Evolutionary conservation across 768 basidiomycete genomes (phyloP).

Genomic region (Lactarius trivialis): DNA sequence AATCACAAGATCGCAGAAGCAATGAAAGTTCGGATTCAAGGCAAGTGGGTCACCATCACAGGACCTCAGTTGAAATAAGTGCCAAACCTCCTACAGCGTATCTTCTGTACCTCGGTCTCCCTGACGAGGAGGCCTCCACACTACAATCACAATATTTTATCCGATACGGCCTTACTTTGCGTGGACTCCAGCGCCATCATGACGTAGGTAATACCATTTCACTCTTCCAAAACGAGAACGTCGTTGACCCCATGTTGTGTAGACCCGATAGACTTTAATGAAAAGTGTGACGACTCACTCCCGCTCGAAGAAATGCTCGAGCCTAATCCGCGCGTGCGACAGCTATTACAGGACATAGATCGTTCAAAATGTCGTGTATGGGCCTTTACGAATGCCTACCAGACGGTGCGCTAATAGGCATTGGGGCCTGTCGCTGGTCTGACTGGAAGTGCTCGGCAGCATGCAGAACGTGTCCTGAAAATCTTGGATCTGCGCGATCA

Average conservation of each 20-base stretch:
- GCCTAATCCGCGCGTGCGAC: slow-evolving; percentile 52
- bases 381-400: slow-evolving; percentile 84
- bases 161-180: slow-evolving; percentile 75
- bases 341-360: slow-evolving; percentile 74
- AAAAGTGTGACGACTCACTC: slow-evolving; percentile 74
- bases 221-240: not conserved
- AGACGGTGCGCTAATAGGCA: slow-evolving; percentile 40
- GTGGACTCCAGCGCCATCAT: slow-evolving; percentile 72
- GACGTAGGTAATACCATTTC: slow-evolving; percentile 47
- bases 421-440: not conserved
- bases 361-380: slow-evolving; percentile 71
- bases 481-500: slow-evolving; percentile 69
- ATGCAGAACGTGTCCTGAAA: slow-evolving; percentile 70
- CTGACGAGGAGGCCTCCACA: slow-evolving; percentile 58
- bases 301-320: slow-evolving; percentile 76
- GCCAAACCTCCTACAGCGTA: slow-evolving; percentile 43
- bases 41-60: slow-evolving; percentile 32
- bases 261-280: slow-evolving; percentile 83
- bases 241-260: slow-evolving; percentile 15
- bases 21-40: slow-evolving; percentile 76
- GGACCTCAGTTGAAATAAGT: not conserved
- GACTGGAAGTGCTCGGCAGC: slow-evolving; percentile 38
- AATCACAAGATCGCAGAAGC: slow-evolving; percentile 66
- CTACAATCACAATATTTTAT: slow-evolving; percentile 70
- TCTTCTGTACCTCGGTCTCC: slow-evolving; percentile 64